Conservation (phyloP, 768 basidiomycete species). For the Jaapia argillacea region DNA sequence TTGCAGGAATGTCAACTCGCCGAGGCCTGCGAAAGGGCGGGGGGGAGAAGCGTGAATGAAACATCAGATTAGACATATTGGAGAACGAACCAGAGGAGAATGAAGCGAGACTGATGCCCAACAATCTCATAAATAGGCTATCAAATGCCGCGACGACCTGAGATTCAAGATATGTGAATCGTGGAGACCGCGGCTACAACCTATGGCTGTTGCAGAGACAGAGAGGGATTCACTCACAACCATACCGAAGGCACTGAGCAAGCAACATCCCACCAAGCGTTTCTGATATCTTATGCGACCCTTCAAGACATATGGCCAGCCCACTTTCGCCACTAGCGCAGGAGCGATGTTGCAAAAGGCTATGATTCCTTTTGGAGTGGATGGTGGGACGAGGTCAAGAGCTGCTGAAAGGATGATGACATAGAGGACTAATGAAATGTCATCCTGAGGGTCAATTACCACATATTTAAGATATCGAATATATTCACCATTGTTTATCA, state of each 20-base stretch:
- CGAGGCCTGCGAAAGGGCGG: slow-evolving; percentile 49
- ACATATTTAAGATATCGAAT: background rate
- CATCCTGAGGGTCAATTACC: slow-evolving; percentile 2
- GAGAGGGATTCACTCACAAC: slow-evolving; percentile 41
- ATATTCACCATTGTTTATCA: slow-evolving; percentile 78
- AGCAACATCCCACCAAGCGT: slow-evolving; percentile 66
- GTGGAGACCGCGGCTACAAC: background rate
- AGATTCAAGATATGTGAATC: background rate
- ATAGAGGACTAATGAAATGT: slow-evolving; percentile 58
- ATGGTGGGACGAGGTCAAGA: slow-evolving; percentile 83
- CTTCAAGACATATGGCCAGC: slow-evolving; percentile 86
- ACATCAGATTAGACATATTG: background rate
- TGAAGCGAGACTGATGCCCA: slow-evolving; percentile 77
- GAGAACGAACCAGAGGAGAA: slow-evolving; percentile 67
- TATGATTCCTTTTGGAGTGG: slow-evolving; percentile 91
- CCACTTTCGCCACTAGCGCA: slow-evolving; percentile 75
- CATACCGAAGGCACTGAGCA: slow-evolving; percentile 77
- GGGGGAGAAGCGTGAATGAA: background rate
- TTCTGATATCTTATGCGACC: slow-evolving; percentile 76
- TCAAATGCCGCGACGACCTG: slow-evolving; percentile 75
- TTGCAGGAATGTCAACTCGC: slow-evolving; percentile 92
- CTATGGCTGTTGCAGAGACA: background rate
- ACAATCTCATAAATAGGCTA: slow-evolving; percentile 51
- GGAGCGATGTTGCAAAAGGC: slow-evolving; percentile 94
- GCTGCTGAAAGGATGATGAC: slow-evolving; percentile 96